Conservation (phyloP, 495 filamentous ascomycete species). For the Lophiotrema nucula region DNA sequence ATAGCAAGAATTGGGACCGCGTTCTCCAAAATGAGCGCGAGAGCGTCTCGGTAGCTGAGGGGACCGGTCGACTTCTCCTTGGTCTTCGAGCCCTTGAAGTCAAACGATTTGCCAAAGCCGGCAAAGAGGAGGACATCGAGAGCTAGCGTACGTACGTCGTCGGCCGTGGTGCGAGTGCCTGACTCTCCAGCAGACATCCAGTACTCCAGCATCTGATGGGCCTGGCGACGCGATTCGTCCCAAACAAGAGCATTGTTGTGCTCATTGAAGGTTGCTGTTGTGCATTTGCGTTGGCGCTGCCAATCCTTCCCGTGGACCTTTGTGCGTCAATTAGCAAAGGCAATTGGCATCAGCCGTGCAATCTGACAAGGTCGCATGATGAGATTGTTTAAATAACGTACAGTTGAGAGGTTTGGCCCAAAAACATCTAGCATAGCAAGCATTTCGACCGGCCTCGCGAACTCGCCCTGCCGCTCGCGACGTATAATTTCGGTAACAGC, state of each 20-base stretch:
- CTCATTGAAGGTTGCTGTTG: conserved; percentile 33
- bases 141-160: conserved; percentile 25
- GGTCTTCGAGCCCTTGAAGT: conserved; percentile 6
- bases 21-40: conserved; percentile 15
- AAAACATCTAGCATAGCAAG: conserved; percentile 41
- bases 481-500: conserved; percentile 11
- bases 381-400: conserved; percentile 13
- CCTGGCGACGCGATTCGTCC: conserved; percentile 28
- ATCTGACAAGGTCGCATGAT: background rate
- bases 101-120: conserved; percentile 22
- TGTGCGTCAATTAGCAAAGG: too few species aligned
- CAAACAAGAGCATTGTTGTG: conserved; percentile 24
- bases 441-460: conserved; percentile 23
- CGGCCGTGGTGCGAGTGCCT: conserved; percentile 4
- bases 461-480: conserved; percentile 12
- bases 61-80: conserved; percentile 1
- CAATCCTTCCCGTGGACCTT: conserved; percentile 27
- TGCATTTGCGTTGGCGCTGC: conserved; percentile 29
- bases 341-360: too few species aligned
- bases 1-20: conserved; percentile 28
- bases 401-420: conserved; percentile 42
- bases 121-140: conserved; percentile 26
- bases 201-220: conserved; percentile 15
- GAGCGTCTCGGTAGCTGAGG: conserved; percentile 24
- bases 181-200: conserved; percentile 12